Base-by-base conservation (phyloP, 2,329 filamentous ascomycete genomes). In the Xylariaceae sp. region DNA sequence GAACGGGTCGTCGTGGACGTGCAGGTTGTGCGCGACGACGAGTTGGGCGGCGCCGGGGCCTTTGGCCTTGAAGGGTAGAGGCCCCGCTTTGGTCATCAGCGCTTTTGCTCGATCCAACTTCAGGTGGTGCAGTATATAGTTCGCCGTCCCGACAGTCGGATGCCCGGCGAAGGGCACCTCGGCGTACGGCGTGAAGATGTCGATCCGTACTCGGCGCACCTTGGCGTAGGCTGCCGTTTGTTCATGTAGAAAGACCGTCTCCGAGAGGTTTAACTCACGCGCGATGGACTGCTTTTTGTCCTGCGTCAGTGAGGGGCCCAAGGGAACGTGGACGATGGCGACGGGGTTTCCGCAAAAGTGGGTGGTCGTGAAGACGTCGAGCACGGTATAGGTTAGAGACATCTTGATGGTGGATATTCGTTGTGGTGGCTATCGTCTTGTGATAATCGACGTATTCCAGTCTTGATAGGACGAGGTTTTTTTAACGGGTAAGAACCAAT, bases 1-100 rank as follows among this genome's bases (percentile, higher is more conserved):
- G 16, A 80, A 67, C 2, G 67, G 72, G 40, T 66, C 62, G 10
- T 63, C 62, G 71, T 91, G 88, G 44, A 85, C 65, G 63, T 84
- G 87, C 58, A 88, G 77, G 57, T 88, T 77, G 67, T 89, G 86
- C 18, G 89, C 88, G 53, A 91, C 86, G 2, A 73, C 73, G n/a
- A 87, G 86, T 52, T 77, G 79, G 1, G 86, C 83, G n/a, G 77
- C 57, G 73, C 4, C 19, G 20, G 58, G 57, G 26, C 64, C 65
- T 54, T 59, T 50, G 56, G 63, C 37, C 54, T 65, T 62, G 53
- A 86, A 77, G 12, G 75, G 66, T 59, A 87, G 82, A 14, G 77
- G 76, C 5, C 85, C 85, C 14, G 84, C 82, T 59, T 83, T 85
- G 23, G 82, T 84, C 42, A 78, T 63, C 20, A 87, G 71, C 7